These are phyloP conservation scores for Malassezia obtusa DNA, from an alignment of 1,284 basidiomycete species.

Conservation along the genomic window DNA sequence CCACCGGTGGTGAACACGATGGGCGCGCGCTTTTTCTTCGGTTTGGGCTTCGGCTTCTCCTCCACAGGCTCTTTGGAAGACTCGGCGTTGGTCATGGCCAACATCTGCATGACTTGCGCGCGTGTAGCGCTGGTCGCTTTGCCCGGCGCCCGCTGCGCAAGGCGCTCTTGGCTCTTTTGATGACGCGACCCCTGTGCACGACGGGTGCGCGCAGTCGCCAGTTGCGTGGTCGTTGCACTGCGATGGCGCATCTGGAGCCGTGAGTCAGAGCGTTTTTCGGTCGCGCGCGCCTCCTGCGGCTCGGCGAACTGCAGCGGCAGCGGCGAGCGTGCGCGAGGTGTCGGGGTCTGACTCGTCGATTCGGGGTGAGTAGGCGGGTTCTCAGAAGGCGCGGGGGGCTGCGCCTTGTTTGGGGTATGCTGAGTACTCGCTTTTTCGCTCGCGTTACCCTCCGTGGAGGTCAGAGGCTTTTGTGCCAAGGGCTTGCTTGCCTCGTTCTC, in stretches of 20 bases:
- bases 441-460: too few relatives aligned
- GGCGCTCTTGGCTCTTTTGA: not conserved
- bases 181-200: not conserved
- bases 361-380: constrained; percentile 3
- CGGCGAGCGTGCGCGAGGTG: too few relatives aligned
- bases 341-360: too few relatives aligned
- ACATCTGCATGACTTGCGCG: constrained; percentile 2
- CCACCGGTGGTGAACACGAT: constrained; percentile 38
- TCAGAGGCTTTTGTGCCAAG: too few relatives aligned
- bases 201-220: not conserved
- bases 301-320: too few relatives aligned
- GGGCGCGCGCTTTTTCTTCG: constrained; percentile 15
- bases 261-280: not conserved
- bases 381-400: too few relatives aligned
- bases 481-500: too few relatives aligned
- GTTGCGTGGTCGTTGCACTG: not conserved
- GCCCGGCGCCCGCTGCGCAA: not conserved
- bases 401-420: too few relatives aligned
- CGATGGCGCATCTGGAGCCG: not conserved
- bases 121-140: not conserved
- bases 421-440: too few relatives aligned
- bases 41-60: not conserved
- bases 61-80: too few relatives aligned
- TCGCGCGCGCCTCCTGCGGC: too few relatives aligned
- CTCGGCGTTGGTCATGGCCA: constrained; percentile 1